Evolutionary conservation across 1,284 basidiomycete species (phyloP).

Genomic region (Ceratobasidium sp.): DNA sequence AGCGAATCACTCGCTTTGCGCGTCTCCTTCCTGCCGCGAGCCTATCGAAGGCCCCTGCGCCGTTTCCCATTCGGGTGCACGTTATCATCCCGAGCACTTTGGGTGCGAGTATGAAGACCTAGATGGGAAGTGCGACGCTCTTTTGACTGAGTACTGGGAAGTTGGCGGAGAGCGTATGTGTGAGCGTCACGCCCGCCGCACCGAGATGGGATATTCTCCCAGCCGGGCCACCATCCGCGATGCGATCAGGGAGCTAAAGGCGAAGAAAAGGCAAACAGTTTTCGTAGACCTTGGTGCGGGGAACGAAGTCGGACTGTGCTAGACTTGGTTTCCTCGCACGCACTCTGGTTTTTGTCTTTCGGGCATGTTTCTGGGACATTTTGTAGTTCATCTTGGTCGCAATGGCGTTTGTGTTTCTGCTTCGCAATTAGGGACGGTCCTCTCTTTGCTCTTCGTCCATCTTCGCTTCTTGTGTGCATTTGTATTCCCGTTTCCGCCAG

Average conservation of each 20-base stretch:
- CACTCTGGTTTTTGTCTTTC: conserved; percentile 24
- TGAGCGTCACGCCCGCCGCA: conserved; percentile 70
- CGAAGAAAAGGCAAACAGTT: conserved; percentile 32
- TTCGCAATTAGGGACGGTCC: conserved; percentile 4
- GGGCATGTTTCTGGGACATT: conserved; percentile 39
- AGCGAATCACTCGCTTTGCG: conserved; percentile 86
- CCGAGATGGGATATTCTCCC: conserved; percentile 24
- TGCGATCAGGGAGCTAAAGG: conserved; percentile 2
- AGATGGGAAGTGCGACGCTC: conserved; percentile 61
- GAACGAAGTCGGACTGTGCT: conserved; percentile 13
- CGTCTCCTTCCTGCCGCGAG: conserved; percentile 77
- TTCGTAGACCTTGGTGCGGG: conserved; percentile 29
- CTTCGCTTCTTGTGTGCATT: conserved; percentile 43
- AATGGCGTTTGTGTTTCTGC: conserved; percentile 3
- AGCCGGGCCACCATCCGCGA: not conserved
- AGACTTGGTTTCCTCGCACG: conserved; percentile 3
- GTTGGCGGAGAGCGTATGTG: conserved; percentile 80
- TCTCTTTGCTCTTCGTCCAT: conserved; percentile 5
- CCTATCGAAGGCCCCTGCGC: conserved; percentile 93
- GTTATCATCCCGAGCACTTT: conserved; percentile 88
- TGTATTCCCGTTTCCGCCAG: conserved; percentile 32
- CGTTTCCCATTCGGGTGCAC: conserved; percentile 76
- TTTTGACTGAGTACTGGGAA: conserved; percentile 85
- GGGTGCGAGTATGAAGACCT: conserved; percentile 58
- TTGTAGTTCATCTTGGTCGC: conserved; percentile 21